phyloP scores from a whole-genome alignment of 1,284 basidiomycete species.

The Apiotrichum domesticum region DNA sequence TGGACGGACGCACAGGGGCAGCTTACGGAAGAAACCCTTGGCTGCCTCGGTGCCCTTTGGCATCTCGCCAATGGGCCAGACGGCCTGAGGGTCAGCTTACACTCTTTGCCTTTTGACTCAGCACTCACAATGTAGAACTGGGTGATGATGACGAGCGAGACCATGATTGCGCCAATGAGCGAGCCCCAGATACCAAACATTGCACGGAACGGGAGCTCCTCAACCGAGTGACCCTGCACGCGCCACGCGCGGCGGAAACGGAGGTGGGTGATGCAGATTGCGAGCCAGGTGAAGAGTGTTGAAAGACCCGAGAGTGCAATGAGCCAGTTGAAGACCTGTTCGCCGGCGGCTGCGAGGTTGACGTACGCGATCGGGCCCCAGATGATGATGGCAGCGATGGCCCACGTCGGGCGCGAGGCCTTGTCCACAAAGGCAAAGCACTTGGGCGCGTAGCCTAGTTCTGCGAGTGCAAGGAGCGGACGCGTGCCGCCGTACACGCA shows the following conservation, averaged over 20 bases:
- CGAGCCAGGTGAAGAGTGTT: constrained; percentile 51
- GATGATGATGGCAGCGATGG: constrained; percentile 44
- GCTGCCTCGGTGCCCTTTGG: constrained; percentile 30
- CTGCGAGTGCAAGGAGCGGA: constrained; percentile 42
- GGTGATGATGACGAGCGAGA: constrained; percentile 40
- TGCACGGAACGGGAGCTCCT: constrained; percentile 48
- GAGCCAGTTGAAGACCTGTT: constrained; percentile 47
- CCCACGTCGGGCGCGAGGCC: constrained; percentile 50
- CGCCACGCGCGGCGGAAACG: constrained; percentile 49
- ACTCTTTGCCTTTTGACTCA: no score
- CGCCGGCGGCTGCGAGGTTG: constrained; percentile 38
- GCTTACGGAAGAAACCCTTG: constrained; percentile 17
- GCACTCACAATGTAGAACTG: constrained; percentile 38
- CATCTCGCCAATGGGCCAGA: constrained; percentile 12
- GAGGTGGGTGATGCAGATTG: constrained; percentile 32
- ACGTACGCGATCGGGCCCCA: constrained; percentile 47
- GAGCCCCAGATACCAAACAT: constrained; percentile 50
- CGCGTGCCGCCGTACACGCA: constrained; percentile 45
- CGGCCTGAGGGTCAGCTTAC: neutral
- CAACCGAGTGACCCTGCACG: constrained; percentile 44
- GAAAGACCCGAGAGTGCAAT: constrained; percentile 52
- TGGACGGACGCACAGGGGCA: no score
- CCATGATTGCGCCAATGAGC: constrained; percentile 44
- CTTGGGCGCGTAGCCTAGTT: constrained; percentile 50
- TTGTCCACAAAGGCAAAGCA: constrained; percentile 52